Evolutionary conservation across 148 eudicot species (phyloP).

Genomic region (Dysphania ambrosioides): DNA sequence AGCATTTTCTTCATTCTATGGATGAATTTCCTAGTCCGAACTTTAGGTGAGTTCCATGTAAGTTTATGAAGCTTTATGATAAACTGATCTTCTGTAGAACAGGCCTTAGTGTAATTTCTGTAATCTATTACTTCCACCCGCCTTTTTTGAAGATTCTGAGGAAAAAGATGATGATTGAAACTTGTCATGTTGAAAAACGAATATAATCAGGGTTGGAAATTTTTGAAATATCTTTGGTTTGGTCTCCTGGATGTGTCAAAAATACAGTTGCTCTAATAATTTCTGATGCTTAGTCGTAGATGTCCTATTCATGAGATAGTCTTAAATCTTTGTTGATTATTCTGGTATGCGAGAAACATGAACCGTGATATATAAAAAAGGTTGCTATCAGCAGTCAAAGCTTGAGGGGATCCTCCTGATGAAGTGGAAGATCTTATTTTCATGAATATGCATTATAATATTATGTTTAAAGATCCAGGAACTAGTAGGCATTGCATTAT

Average conservation of each 20-base stretch:
- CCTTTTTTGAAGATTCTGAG: no score
- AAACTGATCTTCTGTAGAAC: neutral
- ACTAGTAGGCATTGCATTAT: no score
- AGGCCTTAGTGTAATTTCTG: neutral
- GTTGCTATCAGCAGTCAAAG: neutral
- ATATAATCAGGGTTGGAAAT: neutral
- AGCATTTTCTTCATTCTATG: neutral
- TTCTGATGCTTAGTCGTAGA: neutral
- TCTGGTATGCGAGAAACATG: neutral
- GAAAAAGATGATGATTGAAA: no score
- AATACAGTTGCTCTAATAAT: neutral
- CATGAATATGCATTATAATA: no score
- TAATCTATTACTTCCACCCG: neutral
- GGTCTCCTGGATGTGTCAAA: neutral
- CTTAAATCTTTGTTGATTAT: neutral
- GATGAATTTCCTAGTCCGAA: neutral
- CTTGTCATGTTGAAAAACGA: neutral
- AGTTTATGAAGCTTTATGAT: neutral
- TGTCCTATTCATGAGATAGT: neutral
- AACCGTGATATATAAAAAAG: neutral
- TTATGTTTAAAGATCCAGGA: neutral
- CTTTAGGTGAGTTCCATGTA: no score
- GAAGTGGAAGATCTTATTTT: no score
- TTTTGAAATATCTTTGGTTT: neutral
- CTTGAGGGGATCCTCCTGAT: no score